A percentile compares a stretch with the other conserved stretches of the same genome.
phyloP scores from a whole-genome alignment of 192 early-diverging fungal species.

The Spizellomyces sp. region DNA sequence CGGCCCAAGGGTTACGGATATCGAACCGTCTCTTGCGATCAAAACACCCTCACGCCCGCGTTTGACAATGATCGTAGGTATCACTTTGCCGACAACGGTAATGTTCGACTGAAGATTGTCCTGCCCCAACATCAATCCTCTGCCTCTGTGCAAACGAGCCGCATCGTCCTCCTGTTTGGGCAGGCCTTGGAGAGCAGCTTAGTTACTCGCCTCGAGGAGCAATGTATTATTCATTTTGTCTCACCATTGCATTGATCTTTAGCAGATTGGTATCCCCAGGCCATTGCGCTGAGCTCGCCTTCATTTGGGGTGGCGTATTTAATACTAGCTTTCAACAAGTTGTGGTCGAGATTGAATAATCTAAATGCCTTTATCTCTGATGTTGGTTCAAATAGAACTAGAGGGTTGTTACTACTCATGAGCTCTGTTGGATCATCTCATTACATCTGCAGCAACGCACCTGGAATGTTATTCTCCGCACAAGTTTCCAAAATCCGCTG shows the following conservation, averaged over 20 bases:
- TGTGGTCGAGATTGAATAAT: constrained; percentile 32
- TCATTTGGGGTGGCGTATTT: constrained; percentile 73
- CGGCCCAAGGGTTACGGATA: constrained; percentile 17
- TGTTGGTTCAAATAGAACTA: constrained; percentile 87
- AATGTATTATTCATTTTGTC: no score
- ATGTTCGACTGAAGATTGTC: background rate
- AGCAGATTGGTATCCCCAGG: constrained; percentile 16
- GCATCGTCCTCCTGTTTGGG: no score
- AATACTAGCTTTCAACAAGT: constrained; percentile 32
- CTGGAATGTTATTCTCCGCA: constrained; percentile 37
- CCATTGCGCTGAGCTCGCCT: constrained; percentile 69
- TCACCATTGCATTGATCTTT: background rate
- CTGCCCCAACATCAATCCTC: no score
- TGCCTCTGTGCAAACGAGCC: no score
- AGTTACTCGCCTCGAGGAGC: no score
- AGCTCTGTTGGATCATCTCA: background rate
- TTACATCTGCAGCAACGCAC: constrained; percentile 32
- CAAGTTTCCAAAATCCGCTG: constrained; percentile 41
- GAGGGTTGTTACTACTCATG: background rate
- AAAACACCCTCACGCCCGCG: constrained; percentile 68
- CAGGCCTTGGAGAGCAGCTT: no score
- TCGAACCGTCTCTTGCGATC: constrained; percentile 30
- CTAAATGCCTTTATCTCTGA: constrained; percentile 77
- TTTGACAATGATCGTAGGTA: constrained; percentile 67
- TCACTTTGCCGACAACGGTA: constrained; percentile 47